Conservation (phyloP, 2,329 filamentous ascomycete species). For the Rutstroemia sp. region DNA sequence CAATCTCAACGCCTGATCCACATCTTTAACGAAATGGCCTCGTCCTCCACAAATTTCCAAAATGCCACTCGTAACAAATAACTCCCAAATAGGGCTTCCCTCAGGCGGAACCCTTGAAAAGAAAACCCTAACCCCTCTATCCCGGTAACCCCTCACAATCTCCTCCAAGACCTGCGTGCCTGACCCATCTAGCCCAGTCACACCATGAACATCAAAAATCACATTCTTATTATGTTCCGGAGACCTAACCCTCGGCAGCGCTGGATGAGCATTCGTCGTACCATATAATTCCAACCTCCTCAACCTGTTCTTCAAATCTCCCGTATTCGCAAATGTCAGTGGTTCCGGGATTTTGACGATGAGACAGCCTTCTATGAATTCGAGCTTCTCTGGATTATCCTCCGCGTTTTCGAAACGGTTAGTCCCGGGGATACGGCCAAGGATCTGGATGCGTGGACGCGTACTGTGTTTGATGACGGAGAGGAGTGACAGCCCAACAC, state of each 20-base stretch:
- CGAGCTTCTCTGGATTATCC: constrained; percentile 62
- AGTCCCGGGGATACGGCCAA: constrained; percentile 80
- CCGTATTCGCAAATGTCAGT: constrained; percentile 93
- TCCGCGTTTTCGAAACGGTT: constrained; percentile 82
- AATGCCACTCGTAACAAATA: constrained; percentile 77
- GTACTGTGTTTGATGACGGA: constrained; percentile 88
- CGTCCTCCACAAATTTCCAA: constrained; percentile 73
- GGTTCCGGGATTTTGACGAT: constrained; percentile 98
- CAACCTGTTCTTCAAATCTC: constrained; percentile 78
- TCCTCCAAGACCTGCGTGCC: constrained; percentile 87
- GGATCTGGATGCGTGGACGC: constrained; percentile 88
- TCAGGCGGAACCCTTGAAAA: constrained; percentile 51
- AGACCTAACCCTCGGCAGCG: constrained; percentile 68
- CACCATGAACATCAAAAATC: constrained; percentile 97
- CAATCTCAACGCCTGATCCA: constrained; percentile 75
- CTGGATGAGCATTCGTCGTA: constrained; percentile 77
- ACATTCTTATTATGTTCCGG: constrained; percentile 84
- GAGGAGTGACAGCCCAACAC: constrained; percentile 83
- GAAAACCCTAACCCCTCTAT: constrained; percentile 68
- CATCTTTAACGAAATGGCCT: constrained; percentile 70
- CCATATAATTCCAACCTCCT: constrained; percentile 83
- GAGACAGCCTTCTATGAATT: constrained; percentile 85
- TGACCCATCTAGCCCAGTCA: constrained; percentile 87
- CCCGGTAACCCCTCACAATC: constrained; percentile 76
- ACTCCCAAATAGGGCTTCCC: constrained; percentile 41